Evolutionary conservation across 768 basidiomycete species (phyloP), one percentile per base, ranked within the genome.

Genomic region (Boletus sp.): DNA sequence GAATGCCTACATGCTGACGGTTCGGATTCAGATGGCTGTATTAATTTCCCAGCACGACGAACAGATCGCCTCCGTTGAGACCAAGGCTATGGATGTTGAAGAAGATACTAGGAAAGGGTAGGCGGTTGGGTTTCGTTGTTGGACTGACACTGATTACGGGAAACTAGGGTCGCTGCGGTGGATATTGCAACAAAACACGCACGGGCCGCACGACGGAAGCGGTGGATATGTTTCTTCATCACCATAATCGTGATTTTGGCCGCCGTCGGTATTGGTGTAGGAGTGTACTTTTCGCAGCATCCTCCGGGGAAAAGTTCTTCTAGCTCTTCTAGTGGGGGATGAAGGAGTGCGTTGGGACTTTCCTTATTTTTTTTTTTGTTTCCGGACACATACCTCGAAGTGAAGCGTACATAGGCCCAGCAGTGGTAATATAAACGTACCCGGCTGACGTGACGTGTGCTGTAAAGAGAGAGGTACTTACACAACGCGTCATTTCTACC

Each of bases 201-300:
- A 1, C 77, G 84, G 13, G 71, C 77, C 25, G 89, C 90, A 9
- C 82, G 93, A 54, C 84, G 82, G 65, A 91, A 86, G 73, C 84
- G 91, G 56, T 91, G 88, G 88, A 88, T 88, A 73, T 94, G 90
- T 71, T 92, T 93, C 70, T 73, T 79, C 62, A 75, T 89, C 47
- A 68, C 78, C 50, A 56, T 92, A 27, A 55, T 83, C 51, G 70
- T 87, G 49, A 76, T 88, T 57, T 69, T 89, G 44, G 90, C 75
- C 1, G 69, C 61, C 42, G 58, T 65, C 15, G 69, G 60, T 5
- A 60, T 70, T 32, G 69, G 69, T 0, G 55, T 70, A 29, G 69
- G 65, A 17, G 69, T 70, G 21, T 64, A 71, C 51, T 72, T 63
- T 58, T 38, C 52, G 29, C 7, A 62, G 33, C 27, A 61, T 17